A percentile compares a stretch with the other conserved stretches of the same genome.
These are phyloP conservation scores for Tetradesmus obliquus DNA, from an alignment of 139 green algal genomes.

Conservation along the genomic window DNA sequence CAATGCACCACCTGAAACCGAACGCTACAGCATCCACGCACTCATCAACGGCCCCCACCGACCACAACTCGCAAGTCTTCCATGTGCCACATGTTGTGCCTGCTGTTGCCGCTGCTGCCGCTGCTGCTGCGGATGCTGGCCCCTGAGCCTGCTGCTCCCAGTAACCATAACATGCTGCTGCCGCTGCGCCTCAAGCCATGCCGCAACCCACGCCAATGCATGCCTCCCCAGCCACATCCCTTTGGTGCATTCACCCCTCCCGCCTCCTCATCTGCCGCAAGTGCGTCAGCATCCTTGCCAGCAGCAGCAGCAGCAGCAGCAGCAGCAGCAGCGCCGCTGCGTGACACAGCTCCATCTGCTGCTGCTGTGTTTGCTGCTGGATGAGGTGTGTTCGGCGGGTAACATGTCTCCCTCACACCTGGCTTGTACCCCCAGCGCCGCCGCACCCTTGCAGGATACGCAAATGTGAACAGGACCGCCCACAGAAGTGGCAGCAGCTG, in stretches of 20 bases:
- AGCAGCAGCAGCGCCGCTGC: not conserved
- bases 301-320: not conserved
- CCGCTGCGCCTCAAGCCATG: not conserved
- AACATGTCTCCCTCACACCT: not conserved
- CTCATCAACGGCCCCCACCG: not conserved
- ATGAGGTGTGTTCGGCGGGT: not conserved
- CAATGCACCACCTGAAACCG: no score
- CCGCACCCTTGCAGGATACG: constrained; percentile 7
- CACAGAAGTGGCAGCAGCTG: constrained; percentile 31
- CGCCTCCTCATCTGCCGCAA: not conserved
- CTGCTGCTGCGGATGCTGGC: not conserved
- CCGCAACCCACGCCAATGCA: not conserved
- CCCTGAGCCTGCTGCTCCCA: not conserved
- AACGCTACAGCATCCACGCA: no score
- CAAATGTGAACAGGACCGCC: constrained; percentile 18
- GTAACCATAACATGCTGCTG: not conserved
- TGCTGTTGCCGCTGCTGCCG: not conserved
- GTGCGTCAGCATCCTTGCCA: not conserved
- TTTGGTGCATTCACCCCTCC: not conserved
- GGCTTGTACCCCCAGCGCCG: constrained; percentile 1
- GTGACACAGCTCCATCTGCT: not conserved
- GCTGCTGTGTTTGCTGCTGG: not conserved
- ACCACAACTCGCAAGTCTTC: not conserved
- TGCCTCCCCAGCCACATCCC: not conserved
- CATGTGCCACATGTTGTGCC: no score